These are phyloP conservation scores for Arthrinium phaeospermum DNA, from an alignment of 2,329 filamentous ascomycete genomes.

Conservation along the genomic window DNA sequence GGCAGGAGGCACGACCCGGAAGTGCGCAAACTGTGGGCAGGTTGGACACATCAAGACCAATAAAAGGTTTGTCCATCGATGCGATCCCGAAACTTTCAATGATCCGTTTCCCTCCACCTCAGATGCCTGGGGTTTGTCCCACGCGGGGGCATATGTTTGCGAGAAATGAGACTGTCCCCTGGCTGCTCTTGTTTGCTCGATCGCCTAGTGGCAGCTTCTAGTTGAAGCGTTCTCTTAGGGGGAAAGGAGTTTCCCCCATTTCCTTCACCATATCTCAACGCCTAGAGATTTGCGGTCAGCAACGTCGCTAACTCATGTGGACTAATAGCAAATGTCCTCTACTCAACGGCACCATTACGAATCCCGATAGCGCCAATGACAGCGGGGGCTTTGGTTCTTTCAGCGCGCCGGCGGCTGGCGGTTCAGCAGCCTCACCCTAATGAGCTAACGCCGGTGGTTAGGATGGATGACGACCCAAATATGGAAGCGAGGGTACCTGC, in stretches of 20 bases:
- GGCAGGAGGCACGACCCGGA: slow-evolving; percentile 74
- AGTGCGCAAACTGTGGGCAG: slow-evolving; percentile 97
- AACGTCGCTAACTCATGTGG: slow-evolving; percentile 30
- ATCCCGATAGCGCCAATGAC: slow-evolving; percentile 59
- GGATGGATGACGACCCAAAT: slow-evolving; percentile 4
- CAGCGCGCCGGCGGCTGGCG: slow-evolving; percentile 42
- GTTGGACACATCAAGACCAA: slow-evolving; percentile 99
- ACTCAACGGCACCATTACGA: slow-evolving; percentile 81
- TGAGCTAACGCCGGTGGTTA: not conserved
- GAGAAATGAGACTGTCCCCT: slow-evolving; percentile 10
- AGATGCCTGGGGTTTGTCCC: slow-evolving; percentile 27
- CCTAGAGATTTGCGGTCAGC: slow-evolving; percentile 27
- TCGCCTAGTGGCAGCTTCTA: slow-evolving; percentile 18
- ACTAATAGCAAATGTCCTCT: slow-evolving; percentile 69
- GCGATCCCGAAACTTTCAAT: slow-evolving; percentile 32
- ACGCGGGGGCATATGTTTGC: not conserved
- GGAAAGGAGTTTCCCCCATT: not conserved
- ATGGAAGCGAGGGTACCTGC: slow-evolving; percentile 14
- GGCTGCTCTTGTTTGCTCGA: not conserved
- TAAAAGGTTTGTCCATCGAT: slow-evolving; percentile 76
- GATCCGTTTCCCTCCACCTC: slow-evolving; percentile 16
- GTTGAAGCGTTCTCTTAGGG: not conserved
- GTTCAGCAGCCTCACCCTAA: not conserved
- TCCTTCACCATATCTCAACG: not conserved
- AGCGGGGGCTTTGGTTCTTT: slow-evolving; percentile 65